Evolutionary conservation across 257 asterid genomes (phyloP).

Genomic region (Jaltomata sinuosa): DNA sequence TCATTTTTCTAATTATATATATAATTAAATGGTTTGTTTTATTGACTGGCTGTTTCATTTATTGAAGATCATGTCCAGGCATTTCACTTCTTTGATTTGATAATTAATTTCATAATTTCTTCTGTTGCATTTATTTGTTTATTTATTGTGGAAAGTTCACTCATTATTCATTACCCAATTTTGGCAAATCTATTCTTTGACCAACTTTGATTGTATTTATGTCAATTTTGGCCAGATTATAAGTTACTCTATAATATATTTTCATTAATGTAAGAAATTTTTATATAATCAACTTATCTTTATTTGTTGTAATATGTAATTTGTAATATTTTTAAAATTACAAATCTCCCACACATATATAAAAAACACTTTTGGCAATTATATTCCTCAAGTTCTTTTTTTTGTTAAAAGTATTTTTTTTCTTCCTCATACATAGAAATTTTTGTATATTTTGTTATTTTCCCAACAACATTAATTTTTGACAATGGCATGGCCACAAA

Average conservation of each 20-base stretch:
- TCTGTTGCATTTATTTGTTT: background rate
- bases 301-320: background rate
- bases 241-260: background rate
- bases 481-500: background rate
- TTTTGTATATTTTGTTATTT: background rate
- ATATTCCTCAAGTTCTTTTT: background rate
- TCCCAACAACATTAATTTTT: background rate
- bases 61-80: background rate
- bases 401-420: background rate
- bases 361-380: too few relatives aligned
- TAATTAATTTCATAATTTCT: background rate
- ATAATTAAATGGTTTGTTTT: background rate
- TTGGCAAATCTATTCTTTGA: slow-evolving; percentile 2
- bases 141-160: background rate
- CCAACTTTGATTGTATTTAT: background rate
- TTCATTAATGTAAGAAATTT: background rate
- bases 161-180: background rate
- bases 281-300: background rate
- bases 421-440: background rate
- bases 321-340: background rate
- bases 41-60: background rate
- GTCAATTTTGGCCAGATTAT: background rate
- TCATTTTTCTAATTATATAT: too few relatives aligned
- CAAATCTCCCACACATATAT: too few relatives aligned
- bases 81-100: background rate